These are phyloP conservation scores for Artemisia annua DNA, from an alignment of 129 eudicot species.

Conservation along the genomic window DNA sequence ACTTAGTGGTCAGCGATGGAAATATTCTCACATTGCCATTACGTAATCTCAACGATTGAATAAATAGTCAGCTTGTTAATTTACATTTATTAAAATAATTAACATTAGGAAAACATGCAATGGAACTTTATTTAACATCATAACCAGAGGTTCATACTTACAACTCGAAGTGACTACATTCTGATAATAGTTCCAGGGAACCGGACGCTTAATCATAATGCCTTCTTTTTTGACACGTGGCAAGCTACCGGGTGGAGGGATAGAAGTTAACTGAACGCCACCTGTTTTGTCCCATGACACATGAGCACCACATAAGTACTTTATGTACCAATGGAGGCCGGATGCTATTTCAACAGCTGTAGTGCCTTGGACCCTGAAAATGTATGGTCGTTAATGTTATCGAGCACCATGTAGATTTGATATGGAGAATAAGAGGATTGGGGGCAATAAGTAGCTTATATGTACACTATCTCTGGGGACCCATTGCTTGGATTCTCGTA, in stretches of 20 bases:
- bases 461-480: conserved; percentile 76
- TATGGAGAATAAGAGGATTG: conserved; percentile 6
- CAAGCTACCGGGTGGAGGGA: conserved; percentile 12
- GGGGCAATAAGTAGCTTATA: conserved; percentile 15
- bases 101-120: neutral
- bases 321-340: conserved; percentile 91
- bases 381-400: neutral
- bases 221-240: conserved; percentile 67
- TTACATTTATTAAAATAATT: neutral
- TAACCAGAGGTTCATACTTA: conserved; percentile 37
- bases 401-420: neutral
- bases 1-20: neutral
- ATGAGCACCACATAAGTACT: conserved; percentile 37
- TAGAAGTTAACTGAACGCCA: too few species aligned
- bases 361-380: conserved; percentile 69
- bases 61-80: neutral
- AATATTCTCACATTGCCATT: too few species aligned
- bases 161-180: conserved; percentile 94
- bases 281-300: too few species aligned
- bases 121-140: neutral
- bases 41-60: neutral
- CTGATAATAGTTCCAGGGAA: conserved; percentile 92
- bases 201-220: conserved; percentile 68
- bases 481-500: conserved; percentile 50
- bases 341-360: conserved; percentile 82